Evolutionary conservation across 176 grass and related monocot species (phyloP).

Genomic region (Hordeum marinum): DNA sequence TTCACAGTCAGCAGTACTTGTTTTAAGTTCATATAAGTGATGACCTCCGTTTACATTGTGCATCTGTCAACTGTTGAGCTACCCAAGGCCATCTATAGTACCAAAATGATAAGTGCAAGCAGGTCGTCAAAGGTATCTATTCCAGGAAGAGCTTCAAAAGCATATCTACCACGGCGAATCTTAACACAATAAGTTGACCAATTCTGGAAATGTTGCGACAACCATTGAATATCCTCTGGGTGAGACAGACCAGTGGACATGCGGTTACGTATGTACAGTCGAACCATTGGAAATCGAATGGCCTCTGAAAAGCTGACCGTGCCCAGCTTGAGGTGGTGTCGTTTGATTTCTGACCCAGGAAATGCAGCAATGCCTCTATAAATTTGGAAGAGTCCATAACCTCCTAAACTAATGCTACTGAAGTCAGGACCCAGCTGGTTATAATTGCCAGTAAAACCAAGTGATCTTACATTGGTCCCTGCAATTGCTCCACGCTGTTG

Average conservation of each 20-base stretch:
- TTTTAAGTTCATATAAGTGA: too few species aligned
- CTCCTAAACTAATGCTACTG: not conserved
- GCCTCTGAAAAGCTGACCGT: not conserved
- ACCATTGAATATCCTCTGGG: not conserved
- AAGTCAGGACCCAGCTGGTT: not conserved
- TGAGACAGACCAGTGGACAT: not conserved
- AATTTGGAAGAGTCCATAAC: not conserved
- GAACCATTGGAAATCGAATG: not conserved
- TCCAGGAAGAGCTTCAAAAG: not conserved
- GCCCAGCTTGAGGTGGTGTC: not conserved
- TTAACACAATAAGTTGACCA: not conserved
- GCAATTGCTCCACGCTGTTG: not conserved
- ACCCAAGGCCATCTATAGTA: not conserved
- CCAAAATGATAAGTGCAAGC: not conserved
- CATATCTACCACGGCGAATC: not conserved
- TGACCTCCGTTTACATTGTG: too few species aligned
- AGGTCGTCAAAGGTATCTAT: not conserved
- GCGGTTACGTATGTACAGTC: not conserved
- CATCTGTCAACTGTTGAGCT: not conserved
- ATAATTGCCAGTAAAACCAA: not conserved
- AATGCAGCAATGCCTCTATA: not conserved
- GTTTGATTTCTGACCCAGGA: not conserved
- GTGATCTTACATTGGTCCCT: not conserved
- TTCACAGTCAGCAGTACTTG: too few species aligned
- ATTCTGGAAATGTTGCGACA: not conserved